A percentile compares a stretch with the other conserved stretches of the same genome.
phyloP scores from a whole-genome alignment of 2,329 filamentous ascomycete species.

The Aspergillus bombycis region DNA sequence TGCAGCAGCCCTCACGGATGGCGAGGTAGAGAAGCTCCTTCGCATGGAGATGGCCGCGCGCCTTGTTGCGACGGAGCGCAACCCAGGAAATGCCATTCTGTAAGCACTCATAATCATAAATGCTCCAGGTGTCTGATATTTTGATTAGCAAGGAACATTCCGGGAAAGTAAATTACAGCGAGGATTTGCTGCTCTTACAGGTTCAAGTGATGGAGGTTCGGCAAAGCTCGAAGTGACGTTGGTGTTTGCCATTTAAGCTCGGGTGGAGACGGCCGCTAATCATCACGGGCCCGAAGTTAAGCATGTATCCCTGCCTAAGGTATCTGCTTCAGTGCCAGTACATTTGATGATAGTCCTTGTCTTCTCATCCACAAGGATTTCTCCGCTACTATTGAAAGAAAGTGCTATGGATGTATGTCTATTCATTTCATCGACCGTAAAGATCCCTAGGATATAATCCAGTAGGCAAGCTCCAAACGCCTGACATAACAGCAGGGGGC shows the following conservation, averaged over 20 bases:
- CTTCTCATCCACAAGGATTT: neutral
- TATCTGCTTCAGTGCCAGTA: neutral
- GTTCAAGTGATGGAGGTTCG: neutral
- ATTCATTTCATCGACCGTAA: neutral
- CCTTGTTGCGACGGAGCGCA: slow-evolving; percentile 18
- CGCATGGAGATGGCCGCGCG: slow-evolving; percentile 28
- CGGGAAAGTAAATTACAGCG: neutral
- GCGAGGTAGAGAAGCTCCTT: slow-evolving; percentile 42
- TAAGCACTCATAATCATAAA: slow-evolving; percentile 16
- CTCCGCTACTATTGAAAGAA: neutral
- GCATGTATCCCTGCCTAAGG: neutral
- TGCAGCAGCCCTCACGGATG: slow-evolving; percentile 39
- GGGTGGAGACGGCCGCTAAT: slow-evolving; percentile 1
- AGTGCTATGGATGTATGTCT: neutral
- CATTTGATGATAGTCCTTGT: neutral
- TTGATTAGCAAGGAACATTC: slow-evolving; percentile 13
- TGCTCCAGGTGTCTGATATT: neutral
- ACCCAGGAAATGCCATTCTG: slow-evolving; percentile 23
- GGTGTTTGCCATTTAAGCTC: neutral
- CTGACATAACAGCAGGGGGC: neutral
- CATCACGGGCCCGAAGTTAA: slow-evolving; percentile 1
- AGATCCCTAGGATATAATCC: neutral
- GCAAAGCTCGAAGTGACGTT: slow-evolving; percentile 9
- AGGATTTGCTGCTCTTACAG: neutral
- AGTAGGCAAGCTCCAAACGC: neutral